These are phyloP conservation scores for Pseudogymnoascus sp. DNA, from an alignment of 2,329 filamentous ascomycete genomes.

Conservation along the genomic window DNA sequence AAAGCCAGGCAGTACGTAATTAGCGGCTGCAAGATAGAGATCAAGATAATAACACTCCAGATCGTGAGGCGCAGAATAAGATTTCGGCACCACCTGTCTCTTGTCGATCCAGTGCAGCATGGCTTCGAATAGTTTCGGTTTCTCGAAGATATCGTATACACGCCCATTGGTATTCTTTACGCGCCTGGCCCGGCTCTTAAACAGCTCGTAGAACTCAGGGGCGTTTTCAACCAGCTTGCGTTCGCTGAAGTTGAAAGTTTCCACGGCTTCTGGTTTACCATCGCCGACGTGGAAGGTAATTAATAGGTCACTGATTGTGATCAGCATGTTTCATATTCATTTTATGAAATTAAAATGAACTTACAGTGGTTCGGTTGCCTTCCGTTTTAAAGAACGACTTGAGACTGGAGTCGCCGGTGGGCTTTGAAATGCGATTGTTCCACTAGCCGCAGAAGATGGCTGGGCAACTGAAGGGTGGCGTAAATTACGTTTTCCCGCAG, in stretches of 20 bases:
- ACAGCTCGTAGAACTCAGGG: neutral
- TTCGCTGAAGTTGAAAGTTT: neutral
- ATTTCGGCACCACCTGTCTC: neutral
- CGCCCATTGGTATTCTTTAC: neutral
- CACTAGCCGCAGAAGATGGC: neutral
- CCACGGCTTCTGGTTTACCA: neutral
- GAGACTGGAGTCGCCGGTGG: neutral
- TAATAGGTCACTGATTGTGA: neutral
- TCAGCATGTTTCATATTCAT: neutral
- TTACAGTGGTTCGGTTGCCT: neutral
- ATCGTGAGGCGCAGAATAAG: neutral
- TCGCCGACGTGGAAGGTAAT: neutral
- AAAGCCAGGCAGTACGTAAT: neutral
- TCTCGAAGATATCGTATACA: neutral
- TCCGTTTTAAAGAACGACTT: neutral
- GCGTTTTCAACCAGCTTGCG: neutral
- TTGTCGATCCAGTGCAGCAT: neutral
- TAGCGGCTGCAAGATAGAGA: neutral
- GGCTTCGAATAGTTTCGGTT: neutral
- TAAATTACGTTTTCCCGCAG: too few species aligned
- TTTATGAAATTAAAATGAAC: neutral
- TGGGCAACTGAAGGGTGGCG: neutral
- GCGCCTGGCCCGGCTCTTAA: neutral
- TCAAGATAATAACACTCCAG: neutral
- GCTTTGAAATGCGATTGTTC: neutral